Evolutionary conservation across 192 early-diverging fungal species (phyloP), one percentile per base, ranked within the genome.

Genomic region (Lobosporangium transversale): DNA sequence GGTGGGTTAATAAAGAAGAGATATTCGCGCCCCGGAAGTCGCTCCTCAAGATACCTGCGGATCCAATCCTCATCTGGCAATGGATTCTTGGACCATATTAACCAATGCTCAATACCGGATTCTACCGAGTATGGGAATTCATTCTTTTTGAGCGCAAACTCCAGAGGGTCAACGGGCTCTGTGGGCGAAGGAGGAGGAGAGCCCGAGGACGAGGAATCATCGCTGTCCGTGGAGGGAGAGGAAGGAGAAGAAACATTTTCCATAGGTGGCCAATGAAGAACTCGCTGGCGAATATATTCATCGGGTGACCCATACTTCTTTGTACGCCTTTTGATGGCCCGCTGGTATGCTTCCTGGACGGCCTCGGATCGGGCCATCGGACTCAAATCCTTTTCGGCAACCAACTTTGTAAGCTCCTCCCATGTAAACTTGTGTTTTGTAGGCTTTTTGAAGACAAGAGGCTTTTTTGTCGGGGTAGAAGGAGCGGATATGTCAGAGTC

Each of bases 391-490:
- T 67, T 76, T 6, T 50, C 54, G 47, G 73, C 73, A 24, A 76
- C 53, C 51, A 76, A 55, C 21, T 56, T 48, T 23, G 40, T 17
- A 23, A 76, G 59, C 33, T 76, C 73, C 4, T 50, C 36, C 73
- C 73, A 76, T 14, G 36, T 21, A 48, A 76, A 76, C 31, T 67
- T 57, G 24, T 67, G 73, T 24, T 62, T 66, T 67, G 73, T 76
- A n/a, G 73, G 63, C 27, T 76, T 66, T 51, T 76, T 76, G 58
- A 76, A 76, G 53, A 76, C 73, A 30, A 76, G 73, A 36, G 73
- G 64, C 27, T 44, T 67, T 57, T 17, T 62, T 36, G 58, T 11
- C 8, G 73, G 35, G 3, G 62, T 53, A 9, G 75, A 24, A 21
- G 59, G n/a, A 0, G 52, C 26, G 51, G 30, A 6, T 40, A 35